phyloP scores from a whole-genome alignment of 106 monocot genomes.

The Acorus calamus region DNA sequence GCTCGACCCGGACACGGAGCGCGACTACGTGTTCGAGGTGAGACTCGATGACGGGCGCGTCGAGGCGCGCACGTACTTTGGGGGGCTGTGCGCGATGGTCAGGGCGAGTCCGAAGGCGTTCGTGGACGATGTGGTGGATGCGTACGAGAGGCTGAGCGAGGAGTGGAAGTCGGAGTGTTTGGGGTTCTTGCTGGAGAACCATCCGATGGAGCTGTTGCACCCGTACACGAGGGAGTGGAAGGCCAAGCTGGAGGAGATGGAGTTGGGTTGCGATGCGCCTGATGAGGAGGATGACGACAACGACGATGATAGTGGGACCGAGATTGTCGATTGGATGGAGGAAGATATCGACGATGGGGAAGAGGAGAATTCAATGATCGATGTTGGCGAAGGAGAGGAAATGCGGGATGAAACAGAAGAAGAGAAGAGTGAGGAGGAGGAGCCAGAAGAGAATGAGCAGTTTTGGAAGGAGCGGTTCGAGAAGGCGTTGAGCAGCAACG shows the following conservation, averaged over 20 bases:
- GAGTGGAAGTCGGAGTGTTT: constrained; percentile 62
- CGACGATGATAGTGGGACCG: constrained; percentile 5
- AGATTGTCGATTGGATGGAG: constrained; percentile 46
- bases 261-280: constrained; percentile 83
- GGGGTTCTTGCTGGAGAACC: constrained; percentile 77
- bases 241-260: constrained; percentile 87
- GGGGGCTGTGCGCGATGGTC: constrained; percentile 71
- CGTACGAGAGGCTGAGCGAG: constrained; percentile 68
- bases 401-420: constrained; percentile 26
- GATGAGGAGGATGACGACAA: constrained; percentile 53
- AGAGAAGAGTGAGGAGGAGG: constrained; percentile 4
- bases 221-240: constrained; percentile 96
- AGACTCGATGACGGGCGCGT: constrained; percentile 27
- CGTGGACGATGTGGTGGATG: constrained; percentile 91
- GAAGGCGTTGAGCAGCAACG: constrained; percentile 53
- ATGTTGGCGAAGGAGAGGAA: constrained; percentile 16
- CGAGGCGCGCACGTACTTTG: constrained; percentile 62
- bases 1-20: constrained; percentile 72
- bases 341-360: constrained; percentile 18
- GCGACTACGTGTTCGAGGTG: constrained; percentile 41
- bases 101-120: constrained; percentile 66
- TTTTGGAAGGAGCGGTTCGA: constrained; percentile 80
- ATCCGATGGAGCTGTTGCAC: constrained; percentile 79
- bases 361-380: constrained; percentile 10
- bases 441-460: constrained; percentile 55